These are phyloP conservation scores for Umbelopsis isabellina DNA, from an alignment of 192 early-diverging fungal genomes.

Conservation along the genomic window DNA sequence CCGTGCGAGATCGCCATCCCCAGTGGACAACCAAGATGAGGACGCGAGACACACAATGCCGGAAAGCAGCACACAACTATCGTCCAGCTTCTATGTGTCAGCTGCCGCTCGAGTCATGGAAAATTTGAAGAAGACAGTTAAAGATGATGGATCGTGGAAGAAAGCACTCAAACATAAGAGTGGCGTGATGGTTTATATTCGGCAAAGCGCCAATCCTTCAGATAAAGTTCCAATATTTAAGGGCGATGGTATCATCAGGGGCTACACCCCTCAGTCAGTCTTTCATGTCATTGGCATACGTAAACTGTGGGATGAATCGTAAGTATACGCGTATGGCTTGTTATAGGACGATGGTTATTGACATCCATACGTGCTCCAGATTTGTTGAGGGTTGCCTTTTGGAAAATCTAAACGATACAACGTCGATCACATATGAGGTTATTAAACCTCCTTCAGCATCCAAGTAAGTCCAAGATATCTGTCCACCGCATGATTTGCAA, in stretches of 20 bases:
- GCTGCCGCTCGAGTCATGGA: slow-evolving; percentile 42
- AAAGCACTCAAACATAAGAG: slow-evolving; percentile 52
- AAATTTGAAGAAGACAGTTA: slow-evolving; percentile 34
- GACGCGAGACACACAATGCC: not conserved
- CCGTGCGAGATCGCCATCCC: not conserved
- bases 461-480: slow-evolving; percentile 28
- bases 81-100: slow-evolving; percentile 2
- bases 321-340: slow-evolving; percentile 11
- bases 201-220: slow-evolving; percentile 15
- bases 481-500: not conserved
- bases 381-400: slow-evolving; percentile 40
- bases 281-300: slow-evolving; percentile 58
- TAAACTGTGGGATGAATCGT: slow-evolving; percentile 57
- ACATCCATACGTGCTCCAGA: slow-evolving; percentile 1
- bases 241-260: slow-evolving; percentile 47
- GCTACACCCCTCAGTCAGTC: slow-evolving; percentile 49
- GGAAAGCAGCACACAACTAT: not conserved
- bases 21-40: not conserved
- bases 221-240: slow-evolving; percentile 50
- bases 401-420: slow-evolving; percentile 44
- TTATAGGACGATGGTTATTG: no score
- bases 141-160: slow-evolving; percentile 46
- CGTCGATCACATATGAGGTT: slow-evolving; percentile 43
- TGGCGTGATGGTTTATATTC: slow-evolving; percentile 46
- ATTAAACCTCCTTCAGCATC: slow-evolving; percentile 29